Evolutionary conservation across 2,329 filamentous ascomycete genomes (phyloP).

Genomic region (Ascochyta fabae): DNA sequence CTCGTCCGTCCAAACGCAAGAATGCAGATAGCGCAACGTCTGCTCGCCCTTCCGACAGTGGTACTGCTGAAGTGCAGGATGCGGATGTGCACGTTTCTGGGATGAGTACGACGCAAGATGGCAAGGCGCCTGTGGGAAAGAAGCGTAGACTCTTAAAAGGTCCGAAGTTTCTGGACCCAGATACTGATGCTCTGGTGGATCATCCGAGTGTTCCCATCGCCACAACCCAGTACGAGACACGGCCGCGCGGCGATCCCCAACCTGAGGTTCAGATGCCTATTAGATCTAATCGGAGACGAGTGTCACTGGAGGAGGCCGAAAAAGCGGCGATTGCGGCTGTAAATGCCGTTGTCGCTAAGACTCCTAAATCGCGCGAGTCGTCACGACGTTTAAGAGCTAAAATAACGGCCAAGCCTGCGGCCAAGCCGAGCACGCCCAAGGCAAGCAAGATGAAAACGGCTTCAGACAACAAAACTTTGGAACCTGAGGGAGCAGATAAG

Average conservation of each 20-base stretch:
- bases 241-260: background rate
- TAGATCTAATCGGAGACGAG: background rate
- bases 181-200: background rate
- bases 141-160: background rate
- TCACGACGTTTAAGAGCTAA: background rate
- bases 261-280: background rate
- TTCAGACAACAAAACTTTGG: background rate
- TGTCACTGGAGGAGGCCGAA: background rate
- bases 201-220: background rate
- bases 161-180: background rate
- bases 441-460: background rate
- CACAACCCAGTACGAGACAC: background rate
- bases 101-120: background rate
- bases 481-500: background rate
- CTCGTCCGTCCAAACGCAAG: background rate
- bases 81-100: background rate
- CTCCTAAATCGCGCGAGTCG: background rate
- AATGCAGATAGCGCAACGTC: background rate
- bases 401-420: background rate
- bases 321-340: background rate
- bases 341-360: background rate
- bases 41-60: background rate
- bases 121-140: background rate
- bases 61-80: background rate
- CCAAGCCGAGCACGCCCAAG: background rate